Base-by-base conservation (phyloP, 1,139 yeast species). In the Suhomyces wounanorum region DNA sequence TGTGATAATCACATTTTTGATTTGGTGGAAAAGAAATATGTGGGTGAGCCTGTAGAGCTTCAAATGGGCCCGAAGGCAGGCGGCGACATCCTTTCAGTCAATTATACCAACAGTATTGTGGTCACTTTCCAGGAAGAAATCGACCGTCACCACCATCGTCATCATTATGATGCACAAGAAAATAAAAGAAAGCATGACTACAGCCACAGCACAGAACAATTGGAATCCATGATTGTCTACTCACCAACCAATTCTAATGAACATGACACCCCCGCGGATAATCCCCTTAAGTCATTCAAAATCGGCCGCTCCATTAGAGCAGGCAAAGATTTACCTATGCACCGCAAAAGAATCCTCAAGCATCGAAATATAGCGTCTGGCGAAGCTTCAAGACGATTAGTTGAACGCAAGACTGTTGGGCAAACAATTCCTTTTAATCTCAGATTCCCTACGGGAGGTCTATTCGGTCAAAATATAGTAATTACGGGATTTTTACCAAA, bases 401-500 rank as follows among this genome's bases (percentile, higher is more conserved):
- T 48, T 5, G 52, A 53, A 9, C 42, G 45, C 6, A 41, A 48
- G 28, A 41, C 55, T 3, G 43, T 52, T 4, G 53, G 49, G 6
- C 62, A 60, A 40, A 63, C 67, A 1, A 58, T 71, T 18, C 81
- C 81, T 2, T 69, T 63, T 50, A 76, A 76, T 45, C 65, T 86
- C 44, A 65, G 72, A 33, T 79, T 72, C 56, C 88, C 89, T 6
- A 75, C 82, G 0, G 83, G 86, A 25, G 88, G 84, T 1, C 61
- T 77, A 9, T 85, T 85, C 62, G 90, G 91, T 7, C 83, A 83
- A 51, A 84, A 83, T 58, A 61, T 85, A 16, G 79, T 86, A 8
- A 70, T 85, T 2, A 73, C 82, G 1, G 94, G 94, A 0, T 83
- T 79, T 52, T 64, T 79, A 38, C 77, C 81, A 25, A 66, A 69